A percentile compares a stretch with the other conserved stretches of the same genome.
Evolutionary conservation across 345 rosid genomes (phyloP).

Genomic region (Melaleuca alternifolia): DNA sequence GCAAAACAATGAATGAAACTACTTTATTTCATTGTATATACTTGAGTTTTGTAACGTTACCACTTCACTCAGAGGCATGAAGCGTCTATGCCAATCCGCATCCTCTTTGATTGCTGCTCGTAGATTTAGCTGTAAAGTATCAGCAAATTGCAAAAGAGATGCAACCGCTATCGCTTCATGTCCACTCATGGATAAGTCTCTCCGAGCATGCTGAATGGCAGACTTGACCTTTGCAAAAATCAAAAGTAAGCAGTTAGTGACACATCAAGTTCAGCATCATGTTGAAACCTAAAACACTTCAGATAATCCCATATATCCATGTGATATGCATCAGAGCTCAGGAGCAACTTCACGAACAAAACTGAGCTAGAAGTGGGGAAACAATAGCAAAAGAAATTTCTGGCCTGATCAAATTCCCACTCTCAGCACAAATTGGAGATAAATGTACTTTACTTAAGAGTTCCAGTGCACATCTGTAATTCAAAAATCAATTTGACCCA

Average conservation of each 20-base stretch:
- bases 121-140: constrained; percentile 52
- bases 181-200: constrained; percentile 34
- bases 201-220: constrained; percentile 31
- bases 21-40: not conserved
- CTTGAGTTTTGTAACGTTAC: constrained; percentile 14
- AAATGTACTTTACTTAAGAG: not conserved
- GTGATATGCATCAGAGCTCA: not conserved
- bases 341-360: not conserved
- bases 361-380: not conserved
- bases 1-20: not conserved
- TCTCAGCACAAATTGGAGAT: not conserved
- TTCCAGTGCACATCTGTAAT: not conserved
- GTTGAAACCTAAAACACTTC: not conserved
- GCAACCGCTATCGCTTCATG: constrained; percentile 60
- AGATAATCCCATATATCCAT: not conserved
- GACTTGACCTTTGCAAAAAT: constrained; percentile 40
- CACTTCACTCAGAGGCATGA: constrained; percentile 69
- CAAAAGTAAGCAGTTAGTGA: not conserved
- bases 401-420: not conserved
- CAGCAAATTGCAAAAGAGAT: constrained; percentile 43
- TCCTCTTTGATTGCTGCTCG: constrained; percentile 64
- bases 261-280: not conserved
- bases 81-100: constrained; percentile 51
- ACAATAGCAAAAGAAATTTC: not conserved
- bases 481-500: not conserved